These are phyloP conservation scores for Colletotrichum zoysiae DNA, from an alignment of 2,329 filamentous ascomycete genomes.

Conservation along the genomic window DNA sequence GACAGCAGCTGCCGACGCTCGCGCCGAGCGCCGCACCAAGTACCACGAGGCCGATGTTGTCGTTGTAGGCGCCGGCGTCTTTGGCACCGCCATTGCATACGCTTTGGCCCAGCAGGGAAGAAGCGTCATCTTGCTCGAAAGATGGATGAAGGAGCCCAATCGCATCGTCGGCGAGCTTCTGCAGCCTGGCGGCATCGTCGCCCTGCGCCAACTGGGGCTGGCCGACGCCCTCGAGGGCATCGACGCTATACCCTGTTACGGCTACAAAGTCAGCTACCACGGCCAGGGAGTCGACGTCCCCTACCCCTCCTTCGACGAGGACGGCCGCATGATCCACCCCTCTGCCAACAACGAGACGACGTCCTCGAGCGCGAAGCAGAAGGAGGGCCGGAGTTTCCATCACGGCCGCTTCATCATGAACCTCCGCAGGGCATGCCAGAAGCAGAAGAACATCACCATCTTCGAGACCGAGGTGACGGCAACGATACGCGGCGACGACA, in stretches of 20 bases:
- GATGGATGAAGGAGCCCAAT: constrained; percentile 90
- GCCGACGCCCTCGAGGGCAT: constrained; percentile 87
- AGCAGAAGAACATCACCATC: constrained; percentile 86
- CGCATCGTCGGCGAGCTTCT: constrained; percentile 96
- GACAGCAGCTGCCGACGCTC: constrained; percentile 54
- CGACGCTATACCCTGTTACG: constrained; percentile 84
- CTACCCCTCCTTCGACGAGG: constrained; percentile 76
- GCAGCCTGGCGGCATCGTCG: constrained; percentile 89
- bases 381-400: constrained; percentile 87
- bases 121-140: constrained; percentile 90
- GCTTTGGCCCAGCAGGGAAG: constrained; percentile 90
- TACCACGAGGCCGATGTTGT: constrained; percentile 84
- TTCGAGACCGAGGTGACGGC: constrained; percentile 89
- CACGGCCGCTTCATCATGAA: constrained; percentile 93
- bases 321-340: constrained; percentile 48
- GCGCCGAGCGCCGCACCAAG: constrained; percentile 61
- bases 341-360: constrained; percentile 27
- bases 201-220: constrained; percentile 84
- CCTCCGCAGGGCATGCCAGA: constrained; percentile 79
- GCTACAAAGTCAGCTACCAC: constrained; percentile 90
- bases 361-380: constrained; percentile 44
- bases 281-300: constrained; percentile 79
- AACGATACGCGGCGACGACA: constrained; percentile 77
- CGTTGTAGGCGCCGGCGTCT: constrained; percentile 90
- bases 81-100: constrained; percentile 88